Base-by-base conservation (phyloP, 2,329 filamentous ascomycete species). In the Colletotrichum sp. region DNA sequence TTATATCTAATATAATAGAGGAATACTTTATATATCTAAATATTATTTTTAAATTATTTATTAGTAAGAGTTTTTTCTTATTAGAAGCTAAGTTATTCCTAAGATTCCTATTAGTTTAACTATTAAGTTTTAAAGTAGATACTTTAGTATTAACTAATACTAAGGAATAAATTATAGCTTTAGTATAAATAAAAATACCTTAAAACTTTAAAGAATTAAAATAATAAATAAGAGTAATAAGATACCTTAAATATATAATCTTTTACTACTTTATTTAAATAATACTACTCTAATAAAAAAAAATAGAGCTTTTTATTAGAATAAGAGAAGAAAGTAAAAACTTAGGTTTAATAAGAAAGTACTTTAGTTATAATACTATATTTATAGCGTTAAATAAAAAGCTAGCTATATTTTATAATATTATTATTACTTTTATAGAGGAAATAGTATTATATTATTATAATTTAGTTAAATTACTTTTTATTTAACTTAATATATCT, bases 321-420 rank as follows among this genome's bases (percentile, higher is more conserved):
- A 1, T 36, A 36, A 36, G 0, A 16, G 0, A 36, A 6, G 1
- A 36, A 36, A 8, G 2, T 34, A 34, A 34, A 36, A 16, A 36
- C 3, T 0, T 36, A 36, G 4, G 3, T 0, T 36, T 16, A 36
- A 5, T 36, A 16, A 16, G 1, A 0, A 36, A 36, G 1, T 16
- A 36, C 5, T 36, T 36, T 36, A 36, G 1, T 5, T 36, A 16
- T 16, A 36, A 36, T 36, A 36, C 1, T 34, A 34, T 34, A 34
- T 34, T 34, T 34, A 34, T 55, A 55, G 0, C 18, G 18, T 5
- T 16, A 16, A 39, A 39, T 16, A 39, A 39, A 8, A 1, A 39
- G 4, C 2, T 39, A 39, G 0, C 5, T 5, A 1, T 18, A 8
- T 39, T 39, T 0, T 39, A 18, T 16, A 39, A 39, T 39, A 39